A percentile compares a stretch with the other conserved stretches of the same genome.
These are phyloP conservation scores for Aspergillus costaricaensis DNA, from an alignment of 2,329 filamentous ascomycete species.

Conservation along the genomic window DNA sequence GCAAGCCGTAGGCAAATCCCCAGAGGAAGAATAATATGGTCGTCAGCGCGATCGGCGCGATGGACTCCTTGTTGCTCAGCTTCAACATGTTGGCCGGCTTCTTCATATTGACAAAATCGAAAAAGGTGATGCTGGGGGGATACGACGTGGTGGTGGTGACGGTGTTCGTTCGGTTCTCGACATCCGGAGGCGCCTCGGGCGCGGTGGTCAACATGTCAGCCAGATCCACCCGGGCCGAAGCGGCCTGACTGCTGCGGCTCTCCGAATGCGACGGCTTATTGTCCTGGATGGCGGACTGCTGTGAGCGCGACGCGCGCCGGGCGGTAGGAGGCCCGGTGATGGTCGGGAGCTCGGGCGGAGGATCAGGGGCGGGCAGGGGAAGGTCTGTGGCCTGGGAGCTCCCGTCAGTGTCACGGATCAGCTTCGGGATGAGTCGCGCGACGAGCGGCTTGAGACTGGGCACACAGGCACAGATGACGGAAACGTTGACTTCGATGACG, in stretches of 20 bases:
- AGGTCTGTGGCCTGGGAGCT: slow-evolving; percentile 18
- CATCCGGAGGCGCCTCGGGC: slow-evolving; percentile 37
- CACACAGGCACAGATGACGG: slow-evolving; percentile 89
- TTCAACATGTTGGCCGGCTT: slow-evolving; percentile 61
- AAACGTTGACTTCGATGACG: slow-evolving; percentile 85
- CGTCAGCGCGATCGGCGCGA: slow-evolving; percentile 64
- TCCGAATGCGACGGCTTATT: slow-evolving; percentile 23
- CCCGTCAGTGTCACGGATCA: slow-evolving; percentile 54
- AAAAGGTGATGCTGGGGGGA: slow-evolving; percentile 52
- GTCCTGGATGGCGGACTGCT: slow-evolving; percentile 2
- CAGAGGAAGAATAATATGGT: slow-evolving; percentile 83
- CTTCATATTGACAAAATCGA: slow-evolving; percentile 64
- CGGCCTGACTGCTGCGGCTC: slow-evolving; percentile 14
- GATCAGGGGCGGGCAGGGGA: slow-evolving; percentile 9
- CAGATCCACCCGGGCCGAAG: slow-evolving; percentile 34
- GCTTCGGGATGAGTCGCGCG: slow-evolving; percentile 59
- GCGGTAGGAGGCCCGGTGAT: slow-evolving; percentile 11
- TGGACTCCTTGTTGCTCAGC: slow-evolving; percentile 58
- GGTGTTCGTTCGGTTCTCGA: slow-evolving; percentile 43
- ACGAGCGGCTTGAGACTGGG: slow-evolving; percentile 87
- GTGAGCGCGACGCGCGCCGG: slow-evolving; percentile 15
- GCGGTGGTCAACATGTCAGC: slow-evolving; percentile 58
- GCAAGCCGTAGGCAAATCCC: slow-evolving; percentile 86
- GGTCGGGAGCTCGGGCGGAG: slow-evolving; percentile 10
- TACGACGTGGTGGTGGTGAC: slow-evolving; percentile 37